Base-by-base conservation (phyloP, 2,329 filamentous ascomycete species). In the Talaromyces sp. region DNA sequence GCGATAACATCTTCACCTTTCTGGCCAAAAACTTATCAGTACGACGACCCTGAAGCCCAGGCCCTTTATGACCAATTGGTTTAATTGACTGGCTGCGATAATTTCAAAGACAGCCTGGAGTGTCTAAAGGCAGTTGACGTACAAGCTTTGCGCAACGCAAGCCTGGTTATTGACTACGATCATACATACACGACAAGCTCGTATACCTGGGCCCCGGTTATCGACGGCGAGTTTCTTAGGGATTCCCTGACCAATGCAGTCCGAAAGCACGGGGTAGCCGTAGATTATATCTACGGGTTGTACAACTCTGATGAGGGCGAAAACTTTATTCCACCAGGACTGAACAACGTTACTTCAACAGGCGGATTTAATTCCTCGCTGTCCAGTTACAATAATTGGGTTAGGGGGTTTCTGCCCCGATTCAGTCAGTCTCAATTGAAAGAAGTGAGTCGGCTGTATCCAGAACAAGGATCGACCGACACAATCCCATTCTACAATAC, bases 291-390 rank as follows among this genome's bases (percentile, higher is more conserved):
- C 0, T 82, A 81, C 63, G 77, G 78, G n/a, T 82, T 81, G 76
- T 87, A 86, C 69, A 88, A 88, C 67, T 78, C 81, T 0, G 81
- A 86, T 66, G 85, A 88, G 70, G 85, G 85, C 24, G 80, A 87
- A 68, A 85, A 83, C 63, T 88, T 88, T 65, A 74, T 85, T 24
- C 83, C 83, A 0, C 68, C 79, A 0, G 81, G 79, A 0, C 72
- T 87, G 1, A 67, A 73, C 19, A 73, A 71, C 54, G 62, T 63
- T 0, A 64, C 66, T 0, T 69, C 71, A 7, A 66, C 68, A 0
- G 72, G 73, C 1, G 75, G 77, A 0, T 85, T 82, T 67, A 85
- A 85, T 63, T 77, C 77, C 1, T 83, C 79, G 1, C 56, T 59
- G 1, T 73, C 77, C 0, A 80, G 78, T 3, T 85, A 86, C 64